These are phyloP conservation scores for Ogataea salicorniae DNA, from an alignment of 805 yeast genomes.

Conservation along the genomic window DNA sequence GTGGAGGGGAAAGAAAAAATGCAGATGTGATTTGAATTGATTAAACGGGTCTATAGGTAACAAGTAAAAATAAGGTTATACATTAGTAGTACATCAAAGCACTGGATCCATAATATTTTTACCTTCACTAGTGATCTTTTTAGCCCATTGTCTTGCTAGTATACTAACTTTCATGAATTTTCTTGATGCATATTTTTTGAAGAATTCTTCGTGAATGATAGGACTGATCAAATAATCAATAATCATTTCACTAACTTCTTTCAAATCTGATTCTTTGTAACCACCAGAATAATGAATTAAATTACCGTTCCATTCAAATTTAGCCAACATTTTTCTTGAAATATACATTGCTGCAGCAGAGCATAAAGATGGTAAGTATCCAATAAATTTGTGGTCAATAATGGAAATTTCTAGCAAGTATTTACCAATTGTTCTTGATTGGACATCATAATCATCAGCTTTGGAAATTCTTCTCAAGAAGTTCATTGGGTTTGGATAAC, in stretches of 20 bases:
- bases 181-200: conserved; percentile 86
- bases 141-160: conserved; percentile 80
- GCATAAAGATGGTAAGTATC: conserved; percentile 67
- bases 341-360: conserved; percentile 88
- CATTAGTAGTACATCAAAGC: conserved; percentile 9
- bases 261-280: conserved; percentile 65
- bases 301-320: conserved; percentile 74
- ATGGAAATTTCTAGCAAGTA: conserved; percentile 73
- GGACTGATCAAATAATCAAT: conserved; percentile 75
- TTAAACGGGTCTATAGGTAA: no score
- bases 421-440: conserved; percentile 79
- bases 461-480: conserved; percentile 83
- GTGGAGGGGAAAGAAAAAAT: no score
- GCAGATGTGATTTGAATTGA: no score
- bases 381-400: conserved; percentile 71
- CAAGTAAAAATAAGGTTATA: no score
- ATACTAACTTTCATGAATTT: conserved; percentile 83
- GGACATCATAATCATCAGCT: conserved; percentile 85
- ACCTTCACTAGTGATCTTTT: conserved; percentile 46
- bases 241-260: conserved; percentile 67
- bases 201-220: conserved; percentile 85
- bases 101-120: conserved; percentile 36
- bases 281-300: conserved; percentile 91
- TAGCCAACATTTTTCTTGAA: conserved; percentile 68
- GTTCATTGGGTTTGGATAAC: conserved; percentile 87